These are phyloP conservation scores for Stentor coeruleus DNA, from an alignment of 73 alveolate genomes.

Conservation along the genomic window DNA sequence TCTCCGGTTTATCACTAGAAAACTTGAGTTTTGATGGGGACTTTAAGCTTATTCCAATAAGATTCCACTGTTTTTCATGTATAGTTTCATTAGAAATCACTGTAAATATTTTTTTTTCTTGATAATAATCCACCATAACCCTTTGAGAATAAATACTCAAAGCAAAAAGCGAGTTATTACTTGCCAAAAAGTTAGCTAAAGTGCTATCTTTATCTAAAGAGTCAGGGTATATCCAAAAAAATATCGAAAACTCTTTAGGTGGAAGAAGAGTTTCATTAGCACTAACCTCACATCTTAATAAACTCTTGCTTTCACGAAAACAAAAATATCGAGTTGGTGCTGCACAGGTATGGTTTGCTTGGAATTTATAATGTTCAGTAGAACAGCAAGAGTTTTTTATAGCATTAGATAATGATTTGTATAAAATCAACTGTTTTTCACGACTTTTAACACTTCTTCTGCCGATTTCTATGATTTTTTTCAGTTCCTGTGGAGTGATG, in stretches of 20 bases:
- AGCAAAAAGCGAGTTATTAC: neutral
- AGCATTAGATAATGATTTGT: neutral
- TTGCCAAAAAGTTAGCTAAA: neutral
- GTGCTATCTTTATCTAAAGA: neutral
- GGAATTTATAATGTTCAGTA: neutral
- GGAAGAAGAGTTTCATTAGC: neutral
- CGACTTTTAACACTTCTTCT: neutral
- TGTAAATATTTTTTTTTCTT: neutral
- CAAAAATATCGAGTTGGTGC: conserved; percentile 25
- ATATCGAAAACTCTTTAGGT: conserved; percentile 1
- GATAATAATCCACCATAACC: neutral
- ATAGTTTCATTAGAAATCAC: neutral
- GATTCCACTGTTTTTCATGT: conserved; percentile 1
- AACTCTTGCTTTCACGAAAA: neutral
- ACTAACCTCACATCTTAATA: neutral
- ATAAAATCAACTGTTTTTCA: neutral
- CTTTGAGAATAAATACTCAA: neutral
- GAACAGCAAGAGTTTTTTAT: neutral
- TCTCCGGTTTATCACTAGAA: neutral
- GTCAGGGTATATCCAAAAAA: conserved; percentile 7
- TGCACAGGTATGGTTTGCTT: neutral
- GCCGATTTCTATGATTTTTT: conserved; percentile 7
- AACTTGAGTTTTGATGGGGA: neutral
- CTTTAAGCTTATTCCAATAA: neutral
- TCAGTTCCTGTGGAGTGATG: conserved; percentile 24